Percentiles rank a stretch among this genome's conserved stretches.
phyloP scores from a whole-genome alignment of 305 asterid species.

The Nicotiana rustica region DNA sequence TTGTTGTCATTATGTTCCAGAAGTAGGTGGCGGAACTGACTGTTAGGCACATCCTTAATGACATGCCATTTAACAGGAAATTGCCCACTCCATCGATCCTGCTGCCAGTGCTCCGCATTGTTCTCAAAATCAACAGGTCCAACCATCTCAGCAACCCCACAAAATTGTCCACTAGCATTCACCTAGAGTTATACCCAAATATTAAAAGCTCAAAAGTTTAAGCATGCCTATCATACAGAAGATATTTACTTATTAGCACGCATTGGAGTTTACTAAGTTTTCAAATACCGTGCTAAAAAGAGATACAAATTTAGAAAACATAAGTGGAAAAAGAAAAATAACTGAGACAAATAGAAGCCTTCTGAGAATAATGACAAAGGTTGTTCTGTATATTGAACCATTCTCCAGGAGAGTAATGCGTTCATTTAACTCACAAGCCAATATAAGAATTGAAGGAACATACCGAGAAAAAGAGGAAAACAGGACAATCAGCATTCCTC shows the following conservation, averaged over 20 bases:
- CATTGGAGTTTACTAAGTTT: not conserved
- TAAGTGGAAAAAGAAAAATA: not conserved
- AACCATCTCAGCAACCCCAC: constrained; percentile 99
- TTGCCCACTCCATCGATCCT: constrained; percentile 99
- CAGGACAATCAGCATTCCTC: constrained; percentile 68
- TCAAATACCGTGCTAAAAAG: constrained; percentile 16
- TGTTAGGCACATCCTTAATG: constrained; percentile 93
- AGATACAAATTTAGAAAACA: constrained; percentile 20
- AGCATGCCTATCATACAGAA: constrained; percentile 29
- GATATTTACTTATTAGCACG: not conserved
- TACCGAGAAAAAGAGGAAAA: constrained; percentile 95
- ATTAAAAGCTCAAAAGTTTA: constrained; percentile 20
- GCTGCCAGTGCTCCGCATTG: constrained; percentile 99
- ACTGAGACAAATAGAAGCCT: constrained; percentile 5
- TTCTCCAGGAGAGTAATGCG: constrained; percentile 25
- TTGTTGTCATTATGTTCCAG: constrained; percentile 97
- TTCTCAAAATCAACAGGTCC: constrained; percentile 94
- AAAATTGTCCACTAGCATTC: constrained; percentile 98
- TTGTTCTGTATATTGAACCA: not conserved
- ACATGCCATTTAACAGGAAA: constrained; percentile 97
- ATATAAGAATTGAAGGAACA: constrained; percentile 40
- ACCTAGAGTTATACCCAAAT: constrained; percentile 55
- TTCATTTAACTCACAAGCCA: constrained; percentile 9
- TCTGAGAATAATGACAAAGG: not conserved
- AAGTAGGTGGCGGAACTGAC: constrained; percentile 89